Evolutionary conservation across 2,329 filamentous ascomycete species (phyloP), one percentile per base, ranked within the genome.

Genomic region (Coniochaeta prunicola): DNA sequence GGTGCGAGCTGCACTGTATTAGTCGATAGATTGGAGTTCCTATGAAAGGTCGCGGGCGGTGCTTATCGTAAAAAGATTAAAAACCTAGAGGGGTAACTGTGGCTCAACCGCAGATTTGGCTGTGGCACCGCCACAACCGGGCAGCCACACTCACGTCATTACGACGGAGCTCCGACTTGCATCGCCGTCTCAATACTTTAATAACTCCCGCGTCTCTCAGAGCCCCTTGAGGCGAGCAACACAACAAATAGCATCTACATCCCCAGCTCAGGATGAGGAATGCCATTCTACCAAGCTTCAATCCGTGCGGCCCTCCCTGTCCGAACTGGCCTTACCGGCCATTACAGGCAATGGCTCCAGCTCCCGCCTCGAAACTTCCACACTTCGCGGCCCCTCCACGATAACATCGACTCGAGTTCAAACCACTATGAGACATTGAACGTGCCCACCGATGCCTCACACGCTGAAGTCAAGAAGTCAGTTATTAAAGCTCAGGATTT

Each of bases 371-470:
- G 19, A 24, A 56, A 58, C 60, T 72, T 74, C 62, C 69, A 70
- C 62, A 66, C 64, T 61, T 66, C 73, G 30, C 69, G 63, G 50
- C 26, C 40, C 53, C 66, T 64, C 48, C 62, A 60, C 53, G 62
- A 69, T 63, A 66, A 69, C 30, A 61, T 64, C 50, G 66, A 68
- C 36, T 65, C 70, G 60, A 65, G 65, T 65, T 77, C 70, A 65
- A 91, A 86, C 62, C 89, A 96, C 76, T 99, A 99, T 74, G 89
- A 93, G 67, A 86, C 87, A 42, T 81, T 99, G 57, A 83, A 87
- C 45, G 73, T 99, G n/a, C 75, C 83, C 0, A 79, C 81, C 45
- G 82, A 82, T 63, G 92, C 93, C 42, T 85, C 89, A 17, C 75
- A 83, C 1, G 77, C 79, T 9, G 91, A 96, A 57, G 92, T 97